Percentiles rank a stretch among this genome's conserved stretches.
Evolutionary conservation across 148 eudicot genomes (phyloP).

Genomic region (Linanthus parryae): DNA sequence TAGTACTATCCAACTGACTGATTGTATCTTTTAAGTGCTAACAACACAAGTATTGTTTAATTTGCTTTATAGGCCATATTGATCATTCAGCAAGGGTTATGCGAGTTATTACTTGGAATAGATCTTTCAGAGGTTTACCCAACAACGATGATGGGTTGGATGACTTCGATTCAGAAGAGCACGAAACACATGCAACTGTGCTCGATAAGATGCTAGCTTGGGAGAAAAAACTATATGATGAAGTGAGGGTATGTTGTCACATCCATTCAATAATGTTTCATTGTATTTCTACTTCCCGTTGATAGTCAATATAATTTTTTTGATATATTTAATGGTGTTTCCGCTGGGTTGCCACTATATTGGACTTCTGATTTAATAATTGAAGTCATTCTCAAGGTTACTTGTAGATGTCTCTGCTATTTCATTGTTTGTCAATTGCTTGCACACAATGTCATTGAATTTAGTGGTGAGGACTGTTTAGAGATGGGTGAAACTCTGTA

Average conservation of each 20-base stretch:
- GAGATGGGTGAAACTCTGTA: no score
- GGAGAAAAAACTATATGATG: slow-evolving; percentile 97
- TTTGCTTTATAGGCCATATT: slow-evolving; percentile 59
- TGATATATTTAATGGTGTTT: no score
- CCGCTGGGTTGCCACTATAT: no score
- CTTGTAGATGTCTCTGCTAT: no score
- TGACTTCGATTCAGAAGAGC: slow-evolving; percentile 75
- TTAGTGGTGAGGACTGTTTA: no score
- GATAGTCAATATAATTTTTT: no score
- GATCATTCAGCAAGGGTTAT: slow-evolving; percentile 93
- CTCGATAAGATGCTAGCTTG: slow-evolving; percentile 95
- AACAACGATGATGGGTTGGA: slow-evolving; percentile 52
- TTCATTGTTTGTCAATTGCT: no score
- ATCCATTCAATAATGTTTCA: not conserved
- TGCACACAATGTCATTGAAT: no score
- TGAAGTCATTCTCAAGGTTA: no score
- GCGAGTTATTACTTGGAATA: slow-evolving; percentile 97
- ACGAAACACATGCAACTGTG: slow-evolving; percentile 92
- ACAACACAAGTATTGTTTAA: slow-evolving; percentile 2
- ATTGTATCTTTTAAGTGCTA: no score
- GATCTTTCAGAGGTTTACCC: slow-evolving; percentile 65
- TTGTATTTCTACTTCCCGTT: not conserved
- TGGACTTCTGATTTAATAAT: no score
- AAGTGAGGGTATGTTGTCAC: slow-evolving; percentile 63
- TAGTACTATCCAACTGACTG: no score